phyloP scores from a whole-genome alignment of 2,329 filamentous ascomycete genomes.

The Lecanicillium sp. region DNA sequence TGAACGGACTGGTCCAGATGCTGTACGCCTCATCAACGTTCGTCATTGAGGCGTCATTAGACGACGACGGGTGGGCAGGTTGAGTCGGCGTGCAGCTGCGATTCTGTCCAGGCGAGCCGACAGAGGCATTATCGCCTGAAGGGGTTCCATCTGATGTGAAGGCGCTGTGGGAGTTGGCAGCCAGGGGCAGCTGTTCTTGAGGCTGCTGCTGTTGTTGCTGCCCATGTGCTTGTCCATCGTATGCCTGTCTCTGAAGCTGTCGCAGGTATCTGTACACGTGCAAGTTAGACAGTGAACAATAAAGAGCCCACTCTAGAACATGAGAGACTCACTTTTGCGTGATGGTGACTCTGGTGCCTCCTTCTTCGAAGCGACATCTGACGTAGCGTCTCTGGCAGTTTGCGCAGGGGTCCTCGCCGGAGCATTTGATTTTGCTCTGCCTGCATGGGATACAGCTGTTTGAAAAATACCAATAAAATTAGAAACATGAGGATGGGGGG shows the following conservation, averaged over 20 bases:
- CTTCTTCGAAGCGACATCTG: conserved; percentile 23
- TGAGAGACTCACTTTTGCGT: conserved; percentile 19
- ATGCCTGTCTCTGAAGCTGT: conserved; percentile 13
- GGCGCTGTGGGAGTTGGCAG: conserved; percentile 12
- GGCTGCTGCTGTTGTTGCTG: too few species aligned
- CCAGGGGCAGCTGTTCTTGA: too few species aligned
- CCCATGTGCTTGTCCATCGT: conserved; percentile 9
- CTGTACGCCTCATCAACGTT: conserved; percentile 11
- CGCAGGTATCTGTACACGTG: conserved; percentile 15
- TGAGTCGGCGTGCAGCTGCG: too few species aligned
- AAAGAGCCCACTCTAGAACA: too few species aligned
- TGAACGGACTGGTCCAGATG: conserved; percentile 23
- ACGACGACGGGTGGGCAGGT: too few species aligned
- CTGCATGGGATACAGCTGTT: conserved; percentile 22
- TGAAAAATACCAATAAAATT: too few species aligned
- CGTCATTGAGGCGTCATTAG: not conserved
- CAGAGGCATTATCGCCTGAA: not conserved
- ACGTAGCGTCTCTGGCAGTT: conserved; percentile 22
- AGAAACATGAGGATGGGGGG: not conserved
- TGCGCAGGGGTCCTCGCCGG: conserved; percentile 22
- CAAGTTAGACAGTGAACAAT: not conserved
- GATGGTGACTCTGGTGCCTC: conserved; percentile 20
- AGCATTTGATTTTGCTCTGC: conserved; percentile 27
- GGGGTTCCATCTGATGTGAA: conserved; percentile 10
- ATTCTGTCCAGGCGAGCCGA: not conserved